Evolutionary conservation across 192 early-diverging fungal species (phyloP).

Genomic region (Linnemannia exigua): DNA sequence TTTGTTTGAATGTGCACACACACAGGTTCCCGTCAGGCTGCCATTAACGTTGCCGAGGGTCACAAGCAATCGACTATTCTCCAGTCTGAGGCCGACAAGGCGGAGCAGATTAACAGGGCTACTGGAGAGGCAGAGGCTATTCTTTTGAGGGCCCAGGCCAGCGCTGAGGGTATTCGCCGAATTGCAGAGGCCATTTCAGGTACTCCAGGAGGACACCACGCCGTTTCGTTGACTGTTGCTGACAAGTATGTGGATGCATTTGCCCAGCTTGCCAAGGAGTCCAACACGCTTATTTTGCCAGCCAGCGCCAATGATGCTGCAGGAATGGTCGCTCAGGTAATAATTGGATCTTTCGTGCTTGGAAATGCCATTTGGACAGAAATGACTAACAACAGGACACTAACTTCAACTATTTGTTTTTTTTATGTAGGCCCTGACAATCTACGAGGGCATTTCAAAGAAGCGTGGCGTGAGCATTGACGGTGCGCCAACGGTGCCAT

Average conservation of each 20-base stretch:
- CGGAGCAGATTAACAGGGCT: conserved; percentile 92
- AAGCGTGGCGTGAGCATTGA: conserved; percentile 31
- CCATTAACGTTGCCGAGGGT: conserved; percentile 98
- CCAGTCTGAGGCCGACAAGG: conserved; percentile 94
- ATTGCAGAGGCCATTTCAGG: conserved; percentile 84
- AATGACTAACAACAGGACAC: background rate
- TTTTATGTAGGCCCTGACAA: conserved; percentile 56
- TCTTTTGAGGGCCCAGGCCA: conserved; percentile 84
- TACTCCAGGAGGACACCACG: conserved; percentile 78
- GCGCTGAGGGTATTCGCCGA: conserved; percentile 82
- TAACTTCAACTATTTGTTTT: background rate
- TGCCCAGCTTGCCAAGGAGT: conserved; percentile 91
- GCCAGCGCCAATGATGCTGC: conserved; percentile 85
- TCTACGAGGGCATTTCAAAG: conserved; percentile 66
- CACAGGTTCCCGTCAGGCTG: conserved; percentile 84
- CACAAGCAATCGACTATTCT: conserved; percentile 91
- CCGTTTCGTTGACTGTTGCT: conserved; percentile 91
- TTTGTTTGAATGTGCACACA: background rate
- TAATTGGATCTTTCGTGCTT: background rate
- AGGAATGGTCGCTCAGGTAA: conserved; percentile 91
- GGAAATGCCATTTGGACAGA: too few species aligned
- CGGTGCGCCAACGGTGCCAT: background rate
- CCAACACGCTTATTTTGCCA: conserved; percentile 92
- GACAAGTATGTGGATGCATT: conserved; percentile 98
- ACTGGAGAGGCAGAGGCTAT: conserved; percentile 94